Conservation (phyloP, 306 rosid genomes). For the Sindora glabra region DNA sequence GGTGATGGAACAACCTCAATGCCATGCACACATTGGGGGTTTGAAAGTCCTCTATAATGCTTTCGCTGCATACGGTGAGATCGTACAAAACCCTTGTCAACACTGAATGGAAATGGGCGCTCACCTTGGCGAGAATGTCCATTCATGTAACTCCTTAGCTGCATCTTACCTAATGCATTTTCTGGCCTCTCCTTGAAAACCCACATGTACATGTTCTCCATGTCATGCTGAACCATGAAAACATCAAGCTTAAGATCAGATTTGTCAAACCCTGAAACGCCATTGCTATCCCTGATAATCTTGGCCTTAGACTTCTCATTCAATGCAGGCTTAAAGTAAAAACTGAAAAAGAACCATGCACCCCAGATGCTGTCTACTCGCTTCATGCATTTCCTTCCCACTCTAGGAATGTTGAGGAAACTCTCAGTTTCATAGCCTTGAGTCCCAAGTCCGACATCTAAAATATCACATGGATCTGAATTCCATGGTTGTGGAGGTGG, state of each 20-base stretch:
- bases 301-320: conserved; percentile 27
- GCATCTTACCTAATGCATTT: conserved; percentile 40
- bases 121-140: conserved; percentile 38
- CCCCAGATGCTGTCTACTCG: conserved; percentile 34
- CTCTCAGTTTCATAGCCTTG: conserved; percentile 19
- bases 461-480: conserved; percentile 21
- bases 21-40: conserved; percentile 37
- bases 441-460: conserved; percentile 29
- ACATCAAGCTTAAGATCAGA: conserved; percentile 31
- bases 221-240: conserved; percentile 35
- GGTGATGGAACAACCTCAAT: conserved; percentile 24
- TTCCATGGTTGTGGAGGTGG: conserved; percentile 24
- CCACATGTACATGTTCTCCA: conserved; percentile 47
- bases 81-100: conserved; percentile 27
- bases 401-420: conserved; percentile 12
- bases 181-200: conserved; percentile 39
- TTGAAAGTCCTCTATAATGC: conserved; percentile 37
- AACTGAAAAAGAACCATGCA: conserved; percentile 33
- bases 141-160: conserved; percentile 37
- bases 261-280: conserved; percentile 32
- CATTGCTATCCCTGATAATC: conserved; percentile 19
- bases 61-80: conserved; percentile 37
- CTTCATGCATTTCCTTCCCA: conserved; percentile 19
- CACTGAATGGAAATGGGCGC: conserved; percentile 31
- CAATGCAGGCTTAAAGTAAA: conserved; percentile 28